phyloP scores from a whole-genome alignment of 208 protist genomes.

The Trypanosoma cruzi region DNA sequence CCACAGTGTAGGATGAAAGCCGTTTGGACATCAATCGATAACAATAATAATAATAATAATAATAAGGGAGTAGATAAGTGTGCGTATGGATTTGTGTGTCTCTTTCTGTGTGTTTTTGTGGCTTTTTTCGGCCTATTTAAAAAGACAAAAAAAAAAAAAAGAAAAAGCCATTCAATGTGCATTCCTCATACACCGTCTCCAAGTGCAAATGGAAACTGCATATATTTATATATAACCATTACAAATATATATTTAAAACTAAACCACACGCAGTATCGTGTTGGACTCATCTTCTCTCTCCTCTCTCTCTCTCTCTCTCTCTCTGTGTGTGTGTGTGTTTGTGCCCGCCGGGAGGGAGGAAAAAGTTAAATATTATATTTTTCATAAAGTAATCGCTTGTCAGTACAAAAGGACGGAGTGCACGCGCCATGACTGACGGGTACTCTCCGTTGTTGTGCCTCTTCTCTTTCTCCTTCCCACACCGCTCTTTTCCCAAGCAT shows the following conservation, averaged over 20 bases:
- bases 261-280: too few species aligned
- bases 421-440: not conserved
- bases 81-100: not conserved
- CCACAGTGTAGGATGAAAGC: slow-evolving; percentile 29
- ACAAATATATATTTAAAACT: not conserved
- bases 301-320: too few species aligned
- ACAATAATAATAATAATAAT: not conserved
- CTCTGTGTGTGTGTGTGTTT: too few species aligned
- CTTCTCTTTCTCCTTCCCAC: too few species aligned
- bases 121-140: too few species aligned
- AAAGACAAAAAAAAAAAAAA: not conserved
- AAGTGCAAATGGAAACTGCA: not conserved
- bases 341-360: not conserved
- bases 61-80: not conserved
- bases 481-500: not conserved
- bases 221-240: not conserved
- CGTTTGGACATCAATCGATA: not conserved
- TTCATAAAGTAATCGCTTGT: not conserved
- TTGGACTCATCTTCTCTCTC: too few species aligned
- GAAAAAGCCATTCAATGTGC: not conserved
- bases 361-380: too few species aligned
- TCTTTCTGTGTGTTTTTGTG: not conserved
- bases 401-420: not conserved
- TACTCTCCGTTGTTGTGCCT: not conserved
- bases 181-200: not conserved